These are phyloP conservation scores for Zea luxurians DNA, from an alignment of 176 grass and related monocot genomes.

Conservation along the genomic window DNA sequence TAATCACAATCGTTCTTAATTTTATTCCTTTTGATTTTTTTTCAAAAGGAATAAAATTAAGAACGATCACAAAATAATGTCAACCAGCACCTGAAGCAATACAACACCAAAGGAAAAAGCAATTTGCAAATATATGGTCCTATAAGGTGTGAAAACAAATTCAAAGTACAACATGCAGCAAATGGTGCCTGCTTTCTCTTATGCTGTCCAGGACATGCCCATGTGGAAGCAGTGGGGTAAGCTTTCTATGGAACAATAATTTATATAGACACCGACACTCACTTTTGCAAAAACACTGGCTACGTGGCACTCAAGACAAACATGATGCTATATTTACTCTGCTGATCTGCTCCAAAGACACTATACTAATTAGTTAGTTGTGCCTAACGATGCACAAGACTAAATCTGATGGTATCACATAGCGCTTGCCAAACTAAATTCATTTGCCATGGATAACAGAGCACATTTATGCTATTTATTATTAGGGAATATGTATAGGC, in stretches of 20 bases:
- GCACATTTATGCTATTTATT: background rate
- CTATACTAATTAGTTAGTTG: background rate
- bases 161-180: constrained; percentile 1
- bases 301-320: background rate
- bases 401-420: background rate
- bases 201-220: background rate
- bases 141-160: background rate
- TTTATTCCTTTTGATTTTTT: background rate
- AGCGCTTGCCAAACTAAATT: background rate
- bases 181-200: constrained; percentile 9
- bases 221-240: constrained; percentile 10
- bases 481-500: no score
- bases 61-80: constrained; percentile 9
- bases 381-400: constrained; percentile 3
- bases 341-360: background rate
- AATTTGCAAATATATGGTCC: background rate
- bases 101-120: background rate
- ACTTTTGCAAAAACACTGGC: background rate
- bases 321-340: constrained; percentile 10
- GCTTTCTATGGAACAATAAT: background rate
- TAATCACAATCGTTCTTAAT: background rate
- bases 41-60: background rate
- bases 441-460: background rate
- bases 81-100: background rate
- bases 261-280: constrained; percentile 11